A percentile compares a stretch with the other conserved stretches of the same genome.
phyloP scores from a whole-genome alignment of 495 filamentous ascomycete species.

The Gamarada debralockiae region DNA sequence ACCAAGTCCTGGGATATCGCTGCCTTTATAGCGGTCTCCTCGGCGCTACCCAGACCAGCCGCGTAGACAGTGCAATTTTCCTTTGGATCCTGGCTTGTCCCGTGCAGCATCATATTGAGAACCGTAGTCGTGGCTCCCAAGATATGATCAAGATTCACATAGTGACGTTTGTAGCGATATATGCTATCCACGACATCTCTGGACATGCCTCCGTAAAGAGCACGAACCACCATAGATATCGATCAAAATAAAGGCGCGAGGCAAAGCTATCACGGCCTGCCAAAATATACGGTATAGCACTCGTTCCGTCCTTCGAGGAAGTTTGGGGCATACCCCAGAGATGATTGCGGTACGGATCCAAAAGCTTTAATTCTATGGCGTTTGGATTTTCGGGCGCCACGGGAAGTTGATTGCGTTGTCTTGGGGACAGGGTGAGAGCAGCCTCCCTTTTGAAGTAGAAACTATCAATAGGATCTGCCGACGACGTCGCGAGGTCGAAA shows the following conservation, averaged over 20 bases:
- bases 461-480: too few relatives aligned
- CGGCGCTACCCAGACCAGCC: too few relatives aligned
- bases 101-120: slow-evolving; percentile 4
- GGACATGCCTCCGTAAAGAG: neutral
- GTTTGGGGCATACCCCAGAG: neutral
- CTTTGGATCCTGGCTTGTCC: neutral
- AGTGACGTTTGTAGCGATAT: slow-evolving; percentile 2
- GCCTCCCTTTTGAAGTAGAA: too few relatives aligned
- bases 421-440: too few relatives aligned
- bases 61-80: neutral
- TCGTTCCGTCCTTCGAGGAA: neutral
- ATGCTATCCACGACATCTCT: neutral
- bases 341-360: slow-evolving; percentile 1
- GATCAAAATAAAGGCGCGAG: slow-evolving; percentile 7
- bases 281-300: slow-evolving; percentile 5
- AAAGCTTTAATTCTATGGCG: neutral
- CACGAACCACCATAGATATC: neutral
- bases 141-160: neutral
- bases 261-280: slow-evolving; percentile 9
- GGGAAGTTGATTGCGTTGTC: neutral
- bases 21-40: neutral
- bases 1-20: neutral
- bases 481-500: too few relatives aligned
- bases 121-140: neutral
- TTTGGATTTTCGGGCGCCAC: neutral